Evolutionary conservation across 1,139 yeast species (phyloP).

Genomic region (Lodderomyces parapsilosis): DNA sequence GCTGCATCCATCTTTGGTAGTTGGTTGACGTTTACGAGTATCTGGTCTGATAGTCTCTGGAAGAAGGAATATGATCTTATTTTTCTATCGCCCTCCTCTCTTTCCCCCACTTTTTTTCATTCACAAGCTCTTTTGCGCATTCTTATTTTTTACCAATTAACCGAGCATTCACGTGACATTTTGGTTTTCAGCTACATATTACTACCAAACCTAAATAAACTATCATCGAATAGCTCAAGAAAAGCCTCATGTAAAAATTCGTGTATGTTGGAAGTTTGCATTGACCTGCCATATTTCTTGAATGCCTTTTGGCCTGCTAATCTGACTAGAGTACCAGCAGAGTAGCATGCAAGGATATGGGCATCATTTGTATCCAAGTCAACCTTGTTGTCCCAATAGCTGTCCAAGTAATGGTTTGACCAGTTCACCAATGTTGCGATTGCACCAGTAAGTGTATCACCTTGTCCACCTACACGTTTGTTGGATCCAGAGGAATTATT

Average conservation of each 20-base stretch:
- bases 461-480: conserved; percentile 49
- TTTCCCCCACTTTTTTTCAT: neutral
- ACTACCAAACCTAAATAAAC: conserved; percentile 7
- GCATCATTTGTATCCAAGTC: conserved; percentile 57
- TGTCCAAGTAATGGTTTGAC: conserved; percentile 51
- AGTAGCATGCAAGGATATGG: conserved; percentile 60
- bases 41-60: neutral
- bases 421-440: conserved; percentile 44
- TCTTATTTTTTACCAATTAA: neutral
- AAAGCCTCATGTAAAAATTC: conserved; percentile 65
- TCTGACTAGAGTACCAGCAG: conserved; percentile 71
- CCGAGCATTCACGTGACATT: conserved; percentile 2
- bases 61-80: neutral
- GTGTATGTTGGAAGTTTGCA: conserved; percentile 84
- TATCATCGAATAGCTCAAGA: conserved; percentile 41
- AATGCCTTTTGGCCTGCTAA: conserved; percentile 67
- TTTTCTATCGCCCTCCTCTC: neutral
- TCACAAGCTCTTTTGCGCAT: neutral
- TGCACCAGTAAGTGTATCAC: conserved; percentile 47
- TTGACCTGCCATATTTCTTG: conserved; percentile 63
- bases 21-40: neutral
- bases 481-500: conserved; percentile 57
- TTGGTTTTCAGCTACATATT: neutral
- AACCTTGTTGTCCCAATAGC: conserved; percentile 54
- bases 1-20: conserved; percentile 30